phyloP scores from a whole-genome alignment of 805 yeast species.

The Myxozyma neotropica region DNA sequence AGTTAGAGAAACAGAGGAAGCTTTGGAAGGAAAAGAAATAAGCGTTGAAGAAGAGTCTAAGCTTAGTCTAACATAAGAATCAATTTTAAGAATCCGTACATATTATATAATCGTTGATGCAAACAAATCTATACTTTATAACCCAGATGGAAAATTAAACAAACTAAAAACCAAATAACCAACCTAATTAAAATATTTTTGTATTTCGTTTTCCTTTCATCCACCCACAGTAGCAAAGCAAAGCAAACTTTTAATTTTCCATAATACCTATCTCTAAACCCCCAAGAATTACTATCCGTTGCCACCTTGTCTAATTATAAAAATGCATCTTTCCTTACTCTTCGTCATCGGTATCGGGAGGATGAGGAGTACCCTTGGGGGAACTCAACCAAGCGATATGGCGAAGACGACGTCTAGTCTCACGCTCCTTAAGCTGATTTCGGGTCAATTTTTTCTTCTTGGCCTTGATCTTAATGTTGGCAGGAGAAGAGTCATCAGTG shows the following conservation, averaged over 20 bases:
- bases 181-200: neutral
- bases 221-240: too few species aligned
- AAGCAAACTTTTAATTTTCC: neutral
- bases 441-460: slow-evolving; percentile 97
- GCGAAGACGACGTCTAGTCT: slow-evolving; percentile 90
- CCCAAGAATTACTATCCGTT: too few species aligned
- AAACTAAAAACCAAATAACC: neutral
- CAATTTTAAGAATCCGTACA: neutral
- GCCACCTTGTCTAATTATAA: too few species aligned
- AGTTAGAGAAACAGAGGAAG: slow-evolving; percentile 51
- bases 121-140: neutral
- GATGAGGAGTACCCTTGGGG: slow-evolving; percentile 98
- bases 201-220: too few species aligned
- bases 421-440: slow-evolving; percentile 90
- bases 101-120: neutral
- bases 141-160: neutral
- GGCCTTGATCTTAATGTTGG: slow-evolving; percentile 87
- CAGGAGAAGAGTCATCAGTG: slow-evolving; percentile 84
- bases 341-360: slow-evolving; percentile 91
- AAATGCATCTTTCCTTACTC: slow-evolving; percentile 53
- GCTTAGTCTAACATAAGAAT: slow-evolving; percentile 12
- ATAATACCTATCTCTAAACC: neutral
- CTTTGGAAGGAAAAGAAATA: slow-evolving; percentile 61
- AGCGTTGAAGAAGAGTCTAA: slow-evolving; percentile 57
- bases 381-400: slow-evolving; percentile 92